Evolutionary conservation across 2,329 filamentous ascomycete species (phyloP), one percentile per base, ranked within the genome.

Genomic region (Penicillium sp.): DNA sequence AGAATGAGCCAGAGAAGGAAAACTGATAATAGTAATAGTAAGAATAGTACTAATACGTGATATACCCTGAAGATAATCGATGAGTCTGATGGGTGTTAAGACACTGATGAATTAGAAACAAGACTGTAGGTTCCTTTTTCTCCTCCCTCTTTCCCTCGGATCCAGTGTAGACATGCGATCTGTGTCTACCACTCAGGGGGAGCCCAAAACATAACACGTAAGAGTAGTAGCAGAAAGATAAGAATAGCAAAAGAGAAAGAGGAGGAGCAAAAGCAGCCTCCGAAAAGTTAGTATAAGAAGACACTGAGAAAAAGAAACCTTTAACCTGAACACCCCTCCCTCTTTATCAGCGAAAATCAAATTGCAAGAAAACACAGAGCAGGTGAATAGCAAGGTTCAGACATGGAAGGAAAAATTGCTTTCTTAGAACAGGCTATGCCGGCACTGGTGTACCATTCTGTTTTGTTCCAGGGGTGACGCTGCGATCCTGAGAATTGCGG

Each of bases 401-500:
- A 48, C 17, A 21, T 31, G 21, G 7, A 49, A 26, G 19, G 23
- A 15, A 44, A 13, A 45, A 51, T 30, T 5, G 29, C 3, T 7
- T 21, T 54, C 21, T 35, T 49, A 15, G 50, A 23, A 17, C 26
- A 50, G 29, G 41, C 69, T 60, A 73, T 67, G 66, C 68, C 29
- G 66, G 66, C 13, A 71, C 67, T 11, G 72, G 71, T 1, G 72
- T 75, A 29, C 73, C 72, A 30, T 73, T 76, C 47, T 69, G 71
- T 54, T 70, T 75, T 63, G 66, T 73, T 31, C 68, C 70, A 19
- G 76, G 75, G 11, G 75, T 77, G 15, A 71, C 66, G 59, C 75
- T 77, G 45, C 73, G 70, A 60, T 76, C 76, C 60, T 76, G 74
- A 3, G 74, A 75, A 23, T 59, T 61, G 53, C 67, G 67, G 53